phyloP scores from a whole-genome alignment of 176 grass and related monocot genomes.

The Cenchrus americanus region DNA sequence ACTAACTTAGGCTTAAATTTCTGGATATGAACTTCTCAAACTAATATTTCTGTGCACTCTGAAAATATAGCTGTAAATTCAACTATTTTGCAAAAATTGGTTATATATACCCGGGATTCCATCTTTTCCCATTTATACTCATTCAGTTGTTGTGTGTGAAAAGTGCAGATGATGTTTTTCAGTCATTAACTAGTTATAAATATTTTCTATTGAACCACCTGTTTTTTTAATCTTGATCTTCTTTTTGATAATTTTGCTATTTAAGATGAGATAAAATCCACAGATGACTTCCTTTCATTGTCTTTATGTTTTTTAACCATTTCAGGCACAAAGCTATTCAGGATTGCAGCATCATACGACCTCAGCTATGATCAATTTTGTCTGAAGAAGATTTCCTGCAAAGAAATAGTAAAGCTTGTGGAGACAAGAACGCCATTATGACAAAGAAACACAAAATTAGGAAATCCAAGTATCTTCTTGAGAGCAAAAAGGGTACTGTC shows the following conservation, averaged over 20 bases:
- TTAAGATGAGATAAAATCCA: neutral
- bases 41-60: too few species aligned
- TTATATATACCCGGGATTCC: too few species aligned
- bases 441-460: conserved; percentile 67
- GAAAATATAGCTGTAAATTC: too few species aligned
- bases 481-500: conserved; percentile 78
- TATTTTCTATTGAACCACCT: too few species aligned
- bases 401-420: neutral
- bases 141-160: too few species aligned
- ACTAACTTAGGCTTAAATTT: neutral
- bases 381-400: conserved; percentile 19
- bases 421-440: conserved; percentile 46
- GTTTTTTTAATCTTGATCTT: conserved; percentile 1
- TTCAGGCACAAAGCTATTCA: conserved; percentile 28
- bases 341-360: neutral
- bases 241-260: neutral
- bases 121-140: too few species aligned
- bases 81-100: too few species aligned
- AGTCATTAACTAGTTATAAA: too few species aligned
- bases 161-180: too few species aligned
- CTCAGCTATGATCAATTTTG: conserved; percentile 30
- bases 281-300: neutral
- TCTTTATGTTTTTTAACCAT: neutral
- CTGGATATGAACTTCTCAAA: too few species aligned
- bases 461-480: conserved; percentile 58